Conservation (phyloP, 108 stramenopile genomes). For the Cylindrotheca fusiformis region DNA sequence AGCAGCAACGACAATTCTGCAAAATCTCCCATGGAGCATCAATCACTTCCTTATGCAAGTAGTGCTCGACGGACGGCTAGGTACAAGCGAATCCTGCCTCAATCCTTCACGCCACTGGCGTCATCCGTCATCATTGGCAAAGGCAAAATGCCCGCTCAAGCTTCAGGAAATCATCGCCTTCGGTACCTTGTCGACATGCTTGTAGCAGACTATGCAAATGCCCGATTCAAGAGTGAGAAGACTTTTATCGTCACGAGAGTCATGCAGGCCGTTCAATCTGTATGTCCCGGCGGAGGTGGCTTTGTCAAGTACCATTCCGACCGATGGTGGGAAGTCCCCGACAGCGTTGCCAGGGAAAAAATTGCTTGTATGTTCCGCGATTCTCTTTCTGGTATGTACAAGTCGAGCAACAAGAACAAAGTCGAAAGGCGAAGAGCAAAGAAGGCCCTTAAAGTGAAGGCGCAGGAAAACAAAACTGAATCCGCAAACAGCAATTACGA, state of each 20-base stretch:
- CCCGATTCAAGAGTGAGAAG: conserved; percentile 20
- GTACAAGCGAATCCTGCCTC: too few species aligned
- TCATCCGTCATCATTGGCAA: conserved; percentile 17
- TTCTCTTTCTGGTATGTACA: conserved; percentile 12
- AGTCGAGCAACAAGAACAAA: conserved; percentile 27
- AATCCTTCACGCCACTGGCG: background rate
- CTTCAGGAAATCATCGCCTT: conserved; percentile 12
- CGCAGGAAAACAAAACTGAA: too few species aligned
- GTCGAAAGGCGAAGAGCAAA: conserved; percentile 14
- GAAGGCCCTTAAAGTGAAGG: too few species aligned
- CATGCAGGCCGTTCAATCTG: conserved; percentile 9
- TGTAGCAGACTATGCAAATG: conserved; percentile 12
- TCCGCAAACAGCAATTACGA: too few species aligned
- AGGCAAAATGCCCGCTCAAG: conserved; percentile 6
- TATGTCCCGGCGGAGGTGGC: conserved; percentile 5
- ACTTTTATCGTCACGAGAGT: conserved; percentile 21
- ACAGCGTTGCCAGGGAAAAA: conserved; percentile 24
- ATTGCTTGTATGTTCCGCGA: conserved; percentile 25
- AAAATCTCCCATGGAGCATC: too few species aligned
- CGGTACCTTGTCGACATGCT: conserved; percentile 4
- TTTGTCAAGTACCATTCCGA: conserved; percentile 28
- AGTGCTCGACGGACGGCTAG: too few species aligned
- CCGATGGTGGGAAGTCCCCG: conserved; percentile 24
- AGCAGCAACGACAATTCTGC: too few species aligned
- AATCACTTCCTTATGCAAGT: too few species aligned